Base-by-base conservation (phyloP, 106 monocot species). In the Dendrobium catenatum region DNA sequence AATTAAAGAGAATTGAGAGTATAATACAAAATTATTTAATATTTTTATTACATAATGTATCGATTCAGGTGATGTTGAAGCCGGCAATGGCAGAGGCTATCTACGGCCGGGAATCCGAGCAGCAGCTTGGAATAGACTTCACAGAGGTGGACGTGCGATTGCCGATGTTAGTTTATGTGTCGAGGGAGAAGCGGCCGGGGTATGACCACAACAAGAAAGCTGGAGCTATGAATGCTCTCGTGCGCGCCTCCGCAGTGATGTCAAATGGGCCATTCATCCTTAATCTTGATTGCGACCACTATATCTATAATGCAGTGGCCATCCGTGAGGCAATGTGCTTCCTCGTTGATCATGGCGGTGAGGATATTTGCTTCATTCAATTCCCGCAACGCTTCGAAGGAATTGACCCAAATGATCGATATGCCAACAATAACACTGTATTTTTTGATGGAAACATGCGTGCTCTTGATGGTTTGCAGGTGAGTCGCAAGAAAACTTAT, bases 381-480 rank as follows among this genome's bases (percentile, higher is more conserved):
- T 97, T 92, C 86, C 94, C 97, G 5, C 97, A 97, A 74, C 67
- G 97, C 16, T 97, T 97, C 82, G 94, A 97, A 80, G 97, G 97
- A 22, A 91, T 97, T 78, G 97, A 97, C 79, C 97, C 94, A 26
- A 92, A 92, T 42, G 94, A 97, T 59, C 92, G 97, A 77, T 97
- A 97, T 59, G 97, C 97, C 43, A 97, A 97, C 76, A 94, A 97
- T 85, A 97, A 97, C 87, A 97, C 94, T 20, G 97, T 97, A 66
- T 97, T 97, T 86, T 97, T 97, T 75, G 97, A 97, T 81, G 97
- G 94, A 33, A 97, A 97, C 87, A 97, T 97, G 97, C 89, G 94
- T 4, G 97, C 97, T 13, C 90, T 94, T 19, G 97, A 97, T 51
- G 97, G 97, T 4, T 80, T 97, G 15, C 94, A 95, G 72, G 96